Evolutionary conservation across 257 asterid species (phyloP).

Genomic region (Agastache rugosa): DNA sequence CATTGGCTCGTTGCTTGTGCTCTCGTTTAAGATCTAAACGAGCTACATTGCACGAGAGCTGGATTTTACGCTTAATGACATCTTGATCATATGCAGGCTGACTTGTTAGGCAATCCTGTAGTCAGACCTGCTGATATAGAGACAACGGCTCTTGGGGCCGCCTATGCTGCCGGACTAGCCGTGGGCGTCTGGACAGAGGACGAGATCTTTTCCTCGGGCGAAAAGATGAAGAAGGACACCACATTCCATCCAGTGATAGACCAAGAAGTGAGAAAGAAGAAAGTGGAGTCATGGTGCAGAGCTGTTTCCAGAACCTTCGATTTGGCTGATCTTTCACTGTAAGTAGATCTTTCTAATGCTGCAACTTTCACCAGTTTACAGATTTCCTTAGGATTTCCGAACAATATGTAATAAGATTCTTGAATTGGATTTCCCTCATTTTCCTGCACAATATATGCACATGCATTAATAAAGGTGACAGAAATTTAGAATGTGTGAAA

Average conservation of each 20-base stretch:
- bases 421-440: neutral
- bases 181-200: constrained; percentile 79
- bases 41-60: no score
- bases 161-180: constrained; percentile 95
- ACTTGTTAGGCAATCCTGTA: constrained; percentile 77
- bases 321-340: constrained; percentile 80
- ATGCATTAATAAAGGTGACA: neutral
- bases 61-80: neutral
- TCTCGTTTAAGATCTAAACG: neutral
- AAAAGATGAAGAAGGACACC: constrained; percentile 58
- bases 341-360: neutral
- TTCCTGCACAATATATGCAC: neutral
- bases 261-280: constrained; percentile 72
- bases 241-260: constrained; percentile 57
- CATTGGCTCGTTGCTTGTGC: neutral
- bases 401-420: constrained; percentile 4
- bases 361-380: neutral
- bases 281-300: constrained; percentile 87
- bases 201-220: constrained; percentile 65
- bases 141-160: constrained; percentile 98
- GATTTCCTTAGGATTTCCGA: neutral
- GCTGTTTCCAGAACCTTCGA: constrained; percentile 82
- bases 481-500: neutral
- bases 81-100: constrained; percentile 56
- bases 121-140: constrained; percentile 87